Evolutionary conservation across 2,329 filamentous ascomycete genomes (phyloP), one percentile per base, ranked within the genome.

Genomic region (Neonectria neomacrospora): DNA sequence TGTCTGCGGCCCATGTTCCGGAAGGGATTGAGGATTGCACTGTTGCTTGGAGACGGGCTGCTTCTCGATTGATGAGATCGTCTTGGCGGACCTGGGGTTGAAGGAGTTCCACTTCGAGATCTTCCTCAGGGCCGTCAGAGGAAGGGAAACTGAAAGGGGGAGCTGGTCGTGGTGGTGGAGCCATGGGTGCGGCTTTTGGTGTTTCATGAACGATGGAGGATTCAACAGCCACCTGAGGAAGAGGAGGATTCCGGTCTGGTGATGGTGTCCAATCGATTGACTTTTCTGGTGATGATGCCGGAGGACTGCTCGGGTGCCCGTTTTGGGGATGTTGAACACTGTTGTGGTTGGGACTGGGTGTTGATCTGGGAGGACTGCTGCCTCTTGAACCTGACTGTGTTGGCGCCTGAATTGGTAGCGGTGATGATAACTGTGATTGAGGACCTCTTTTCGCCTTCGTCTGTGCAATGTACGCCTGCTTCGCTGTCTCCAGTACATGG

Each of bases 91-190:
- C 58, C 14, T 73, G 70, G 7, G 72, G 75, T 39, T 73, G 73
- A 2, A 78, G 78, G 5, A 79, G 64, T 37, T 74, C 73, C 50
- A 75, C 73, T 50, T 81, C 80, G n/a, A 80, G 60, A 9, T 79
- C 77, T 14, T 80, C 77, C 22, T 80, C 78, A 9, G 73, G 23
- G 64, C 66, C 66, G 65, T 72, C 54, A 18, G 71, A 57, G 47
- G 65, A 61, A 42, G 69, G 59, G 37, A 61, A 67, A 18, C 18
- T 58, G 41, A 39, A 57, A 26, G 28, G 32, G 10, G 60, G 45
- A 45, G 59, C 54, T 61, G 67, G 63, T 34, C 54, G 45, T 14
- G 59, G 61, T 5, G 44, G 61, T 23, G 66, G 69, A 3, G 42
- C 55, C 63, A 64, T 53, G 12, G 56, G 58, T 23, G 54, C 58